phyloP scores from a whole-genome alignment of 441 rosid species.

The Aquilaria agallochum region DNA sequence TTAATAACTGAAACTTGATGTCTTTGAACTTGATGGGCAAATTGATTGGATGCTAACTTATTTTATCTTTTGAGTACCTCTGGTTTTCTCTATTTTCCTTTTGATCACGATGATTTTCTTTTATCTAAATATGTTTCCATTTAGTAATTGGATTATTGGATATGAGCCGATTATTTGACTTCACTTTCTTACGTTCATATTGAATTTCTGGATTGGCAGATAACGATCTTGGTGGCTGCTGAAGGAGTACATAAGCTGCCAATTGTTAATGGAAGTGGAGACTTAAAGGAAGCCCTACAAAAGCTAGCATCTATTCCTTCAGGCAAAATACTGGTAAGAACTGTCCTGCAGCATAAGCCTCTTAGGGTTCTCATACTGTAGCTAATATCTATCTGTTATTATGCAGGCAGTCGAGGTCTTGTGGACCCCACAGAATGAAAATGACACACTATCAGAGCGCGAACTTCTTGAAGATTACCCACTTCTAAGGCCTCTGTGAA shows the following conservation, averaged over 20 bases:
- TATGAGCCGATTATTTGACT: neutral
- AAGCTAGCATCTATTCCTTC: slow-evolving; percentile 73
- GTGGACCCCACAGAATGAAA: slow-evolving; percentile 92
- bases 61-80: no score
- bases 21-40: no score
- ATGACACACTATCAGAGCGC: slow-evolving; percentile 62
- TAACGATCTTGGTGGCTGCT: slow-evolving; percentile 88
- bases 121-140: no score
- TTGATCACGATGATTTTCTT: no score
- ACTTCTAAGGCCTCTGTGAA: slow-evolving; percentile 73
- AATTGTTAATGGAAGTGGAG: slow-evolving; percentile 56
- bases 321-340: slow-evolving; percentile 63
- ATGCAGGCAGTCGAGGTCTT: slow-evolving; percentile 86
- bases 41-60: no score
- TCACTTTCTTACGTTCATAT: neutral
- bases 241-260: slow-evolving; percentile 81
- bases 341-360: neutral
- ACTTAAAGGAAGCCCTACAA: slow-evolving; percentile 78
- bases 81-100: no score
- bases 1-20: no score
- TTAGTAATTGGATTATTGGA: no score
- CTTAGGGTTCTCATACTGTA: neutral
- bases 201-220: slow-evolving; percentile 33
- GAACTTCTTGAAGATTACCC: slow-evolving; percentile 94
- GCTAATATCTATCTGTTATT: slow-evolving; percentile 10